These are phyloP conservation scores for Leccinum fallax DNA, from an alignment of 1,284 basidiomycete species.

Conservation along the genomic window DNA sequence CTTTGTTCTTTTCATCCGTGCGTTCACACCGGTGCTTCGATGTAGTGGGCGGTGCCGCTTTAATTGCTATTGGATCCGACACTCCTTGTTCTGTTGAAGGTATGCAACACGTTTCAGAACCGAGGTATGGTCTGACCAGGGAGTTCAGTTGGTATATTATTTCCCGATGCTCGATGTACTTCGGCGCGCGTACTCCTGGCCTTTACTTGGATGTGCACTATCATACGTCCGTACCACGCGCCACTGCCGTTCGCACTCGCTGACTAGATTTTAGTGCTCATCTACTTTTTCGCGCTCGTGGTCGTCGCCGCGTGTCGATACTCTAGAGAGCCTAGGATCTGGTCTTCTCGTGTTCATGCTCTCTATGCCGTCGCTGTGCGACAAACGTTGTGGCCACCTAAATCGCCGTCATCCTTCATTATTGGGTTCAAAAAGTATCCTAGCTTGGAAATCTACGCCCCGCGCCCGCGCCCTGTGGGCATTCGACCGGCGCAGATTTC, in stretches of 20 bases:
- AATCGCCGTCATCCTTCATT: constrained; percentile 32
- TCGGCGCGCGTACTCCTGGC: constrained; percentile 61
- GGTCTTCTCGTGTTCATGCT: constrained; percentile 52
- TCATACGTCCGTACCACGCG: constrained; percentile 47
- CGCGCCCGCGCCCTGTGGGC: constrained; percentile 46
- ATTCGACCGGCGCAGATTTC: constrained; percentile 38
- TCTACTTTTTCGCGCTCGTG: constrained; percentile 45
- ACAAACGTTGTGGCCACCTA: constrained; percentile 31
- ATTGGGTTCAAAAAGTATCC: constrained; percentile 36
- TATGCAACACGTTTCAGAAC: constrained; percentile 5
- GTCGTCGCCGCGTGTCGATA: constrained; percentile 39
- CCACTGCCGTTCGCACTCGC: not conserved
- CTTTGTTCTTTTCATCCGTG: not conserved
- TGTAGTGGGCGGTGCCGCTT: constrained; percentile 50
- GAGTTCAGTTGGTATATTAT: constrained; percentile 5
- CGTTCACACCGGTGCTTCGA: constrained; percentile 13
- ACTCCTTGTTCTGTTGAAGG: constrained; percentile 22
- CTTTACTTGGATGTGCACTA: constrained; percentile 64
- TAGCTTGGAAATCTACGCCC: constrained; percentile 42
- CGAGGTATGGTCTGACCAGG: constrained; percentile 13
- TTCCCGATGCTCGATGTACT: constrained; percentile 41
- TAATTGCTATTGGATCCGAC: constrained; percentile 42
- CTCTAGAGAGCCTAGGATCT: constrained; percentile 49
- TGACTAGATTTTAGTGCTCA: constrained; percentile 39
- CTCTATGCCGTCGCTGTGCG: constrained; percentile 42